A percentile compares a stretch with the other conserved stretches of the same genome.
Conservation (phyloP, 2,329 filamentous ascomycete species). For the Cadophora luteo-olivacea region DNA sequence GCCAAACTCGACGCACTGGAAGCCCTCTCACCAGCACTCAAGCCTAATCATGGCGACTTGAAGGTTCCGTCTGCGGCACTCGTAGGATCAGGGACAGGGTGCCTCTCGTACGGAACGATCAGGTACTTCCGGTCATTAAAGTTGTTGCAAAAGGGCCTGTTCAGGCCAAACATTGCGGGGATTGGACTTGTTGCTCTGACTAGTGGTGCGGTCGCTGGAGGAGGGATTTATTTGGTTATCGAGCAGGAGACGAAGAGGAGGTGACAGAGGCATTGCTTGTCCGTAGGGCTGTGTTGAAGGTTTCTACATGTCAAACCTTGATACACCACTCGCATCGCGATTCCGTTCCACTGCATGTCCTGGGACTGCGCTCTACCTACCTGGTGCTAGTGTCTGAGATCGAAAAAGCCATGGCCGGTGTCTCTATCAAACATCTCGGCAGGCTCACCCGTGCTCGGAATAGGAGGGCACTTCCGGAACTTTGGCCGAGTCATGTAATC, state of each 20-base stretch:
- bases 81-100: conserved; percentile 52
- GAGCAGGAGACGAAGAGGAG: conserved; percentile 28
- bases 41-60: conserved; percentile 42
- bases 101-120: conserved; percentile 54
- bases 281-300: conserved; percentile 10
- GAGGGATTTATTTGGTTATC: conserved; percentile 34
- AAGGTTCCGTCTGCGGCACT: conserved; percentile 50
- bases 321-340: conserved; percentile 3
- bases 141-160: conserved; percentile 51
- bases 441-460: not conserved
- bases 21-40: conserved; percentile 33
- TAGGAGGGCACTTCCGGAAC: not conserved
- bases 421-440: conserved; percentile 12
- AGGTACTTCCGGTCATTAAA: conserved; percentile 54
- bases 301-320: not conserved
- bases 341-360: not conserved
- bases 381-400: not conserved
- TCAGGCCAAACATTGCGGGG: conserved; percentile 72
- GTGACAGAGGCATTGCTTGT: not conserved
- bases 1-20: conserved; percentile 55
- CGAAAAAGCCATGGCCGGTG: not conserved
- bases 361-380: not conserved
- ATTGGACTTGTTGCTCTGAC: conserved; percentile 84
- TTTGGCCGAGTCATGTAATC: not conserved
- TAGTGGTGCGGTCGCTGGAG: conserved; percentile 30